Evolutionary conservation across 2,329 filamentous ascomycete genomes (phyloP).

Genomic region (Bertia moriformis): DNA sequence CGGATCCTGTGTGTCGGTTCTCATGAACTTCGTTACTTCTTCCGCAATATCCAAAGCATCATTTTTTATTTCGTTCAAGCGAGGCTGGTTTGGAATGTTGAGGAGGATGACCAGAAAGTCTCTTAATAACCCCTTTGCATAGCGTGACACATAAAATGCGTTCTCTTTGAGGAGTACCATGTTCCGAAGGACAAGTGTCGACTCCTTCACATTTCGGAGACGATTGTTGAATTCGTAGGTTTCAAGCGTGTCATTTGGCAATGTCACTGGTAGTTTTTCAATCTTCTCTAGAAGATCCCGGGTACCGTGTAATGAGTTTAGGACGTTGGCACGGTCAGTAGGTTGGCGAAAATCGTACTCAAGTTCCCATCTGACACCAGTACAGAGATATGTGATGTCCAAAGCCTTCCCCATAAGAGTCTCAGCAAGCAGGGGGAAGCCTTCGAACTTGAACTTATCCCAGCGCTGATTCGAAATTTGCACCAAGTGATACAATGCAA

Average conservation of each 20-base stretch:
- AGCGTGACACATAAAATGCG: neutral
- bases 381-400: neutral
- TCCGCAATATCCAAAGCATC: slow-evolving; percentile 1
- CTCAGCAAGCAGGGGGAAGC: slow-evolving; percentile 1
- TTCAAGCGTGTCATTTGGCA: neutral
- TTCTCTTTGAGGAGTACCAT: neutral
- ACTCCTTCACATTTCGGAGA: neutral
- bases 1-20: neutral
- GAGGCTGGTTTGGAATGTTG: slow-evolving; percentile 1
- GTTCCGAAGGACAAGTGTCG: neutral
- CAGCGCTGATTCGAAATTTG: slow-evolving; percentile 1
- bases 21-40: slow-evolving; percentile 1
- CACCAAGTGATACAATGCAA: neutral
- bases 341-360: neutral
- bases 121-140: neutral
- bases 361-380: neutral
- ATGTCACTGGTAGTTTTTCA: neutral
- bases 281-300: neutral
- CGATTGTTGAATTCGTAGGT: neutral
- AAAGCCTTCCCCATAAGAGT: neutral
- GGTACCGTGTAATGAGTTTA: neutral
- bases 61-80: neutral
- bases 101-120: slow-evolving; percentile 1
- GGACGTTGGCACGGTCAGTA: neutral
- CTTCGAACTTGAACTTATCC: slow-evolving; percentile 1